phyloP scores from a whole-genome alignment of 2,329 filamentous ascomycete genomes.

The Stachybotrys elegans region DNA sequence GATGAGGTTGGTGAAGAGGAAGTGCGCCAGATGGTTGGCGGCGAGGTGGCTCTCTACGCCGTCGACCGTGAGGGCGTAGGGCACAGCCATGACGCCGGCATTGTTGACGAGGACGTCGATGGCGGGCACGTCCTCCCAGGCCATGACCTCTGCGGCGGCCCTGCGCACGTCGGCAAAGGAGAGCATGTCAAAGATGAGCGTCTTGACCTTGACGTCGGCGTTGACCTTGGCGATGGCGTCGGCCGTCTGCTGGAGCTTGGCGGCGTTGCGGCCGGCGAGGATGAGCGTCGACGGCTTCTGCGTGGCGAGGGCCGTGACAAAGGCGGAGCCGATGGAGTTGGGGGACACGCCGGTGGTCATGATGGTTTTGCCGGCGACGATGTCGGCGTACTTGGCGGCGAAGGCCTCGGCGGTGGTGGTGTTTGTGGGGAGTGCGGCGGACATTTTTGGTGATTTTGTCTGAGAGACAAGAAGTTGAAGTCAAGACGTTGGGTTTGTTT shows the following conservation, averaged over 20 bases:
- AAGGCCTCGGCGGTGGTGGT: slow-evolving; percentile 21
- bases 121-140: slow-evolving; percentile 22
- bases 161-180: slow-evolving; percentile 32
- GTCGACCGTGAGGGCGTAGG: slow-evolving; percentile 24
- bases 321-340: slow-evolving; percentile 31
- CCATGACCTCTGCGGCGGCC: slow-evolving; percentile 30
- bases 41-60: slow-evolving; percentile 38
- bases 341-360: slow-evolving; percentile 38
- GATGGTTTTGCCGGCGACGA: slow-evolving; percentile 31
- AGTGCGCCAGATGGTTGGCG: slow-evolving; percentile 41
- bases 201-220: slow-evolving; percentile 26
- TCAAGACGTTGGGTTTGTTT: not conserved
- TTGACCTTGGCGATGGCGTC: slow-evolving; percentile 25
- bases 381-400: slow-evolving; percentile 18
- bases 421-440: not conserved
- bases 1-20: slow-evolving; percentile 39
- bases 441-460: not conserved
- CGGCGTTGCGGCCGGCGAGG: slow-evolving; percentile 36
- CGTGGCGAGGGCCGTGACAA: slow-evolving; percentile 31
- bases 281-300: slow-evolving; percentile 36
- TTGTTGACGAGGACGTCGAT: slow-evolving; percentile 39
- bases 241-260: slow-evolving; percentile 34
- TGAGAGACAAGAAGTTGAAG: not conserved
- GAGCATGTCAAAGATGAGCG: slow-evolving; percentile 33
- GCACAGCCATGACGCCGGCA: slow-evolving; percentile 35